phyloP scores from a whole-genome alignment of 2,329 filamentous ascomycete species.

The Akanthomyces lecanii region DNA sequence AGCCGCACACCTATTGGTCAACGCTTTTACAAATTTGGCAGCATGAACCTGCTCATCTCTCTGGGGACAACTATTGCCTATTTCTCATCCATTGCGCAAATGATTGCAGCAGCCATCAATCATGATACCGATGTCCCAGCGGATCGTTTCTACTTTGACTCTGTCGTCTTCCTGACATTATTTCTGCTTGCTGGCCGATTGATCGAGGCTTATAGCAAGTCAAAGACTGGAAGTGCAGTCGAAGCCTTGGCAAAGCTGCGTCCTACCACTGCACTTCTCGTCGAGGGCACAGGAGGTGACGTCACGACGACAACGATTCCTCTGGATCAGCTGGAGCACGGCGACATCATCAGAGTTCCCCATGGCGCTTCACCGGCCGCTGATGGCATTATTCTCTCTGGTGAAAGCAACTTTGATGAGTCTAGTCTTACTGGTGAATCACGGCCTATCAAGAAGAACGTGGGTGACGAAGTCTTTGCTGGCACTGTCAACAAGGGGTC shows the following conservation, averaged over 20 bases:
- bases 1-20: slow-evolving; percentile 69
- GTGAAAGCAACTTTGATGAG: slow-evolving; percentile 74
- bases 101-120: slow-evolving; percentile 59
- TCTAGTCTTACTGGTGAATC: slow-evolving; percentile 84
- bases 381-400: slow-evolving; percentile 65
- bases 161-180: slow-evolving; percentile 85
- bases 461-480: slow-evolving; percentile 63
- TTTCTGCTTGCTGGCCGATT: slow-evolving; percentile 74
- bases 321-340: slow-evolving; percentile 70
- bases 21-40: slow-evolving; percentile 87
- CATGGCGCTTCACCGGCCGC: slow-evolving; percentile 81
- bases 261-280: slow-evolving; percentile 69
- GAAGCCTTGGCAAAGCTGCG: slow-evolving; percentile 72
- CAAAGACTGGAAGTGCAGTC: slow-evolving; percentile 82
- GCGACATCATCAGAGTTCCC: slow-evolving; percentile 69
- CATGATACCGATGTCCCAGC: slow-evolving; percentile 35
- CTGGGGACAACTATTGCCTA: slow-evolving; percentile 86
- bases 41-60: slow-evolving; percentile 93
- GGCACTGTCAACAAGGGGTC: slow-evolving; percentile 70
- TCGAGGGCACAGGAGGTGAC: slow-evolving; percentile 43
- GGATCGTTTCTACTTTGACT: slow-evolving; percentile 76
- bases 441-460: slow-evolving; percentile 57
- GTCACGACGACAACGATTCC: slow-evolving; percentile 39
- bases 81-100: slow-evolving; percentile 72
- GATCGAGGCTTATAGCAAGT: slow-evolving; percentile 87